phyloP scores from a whole-genome alignment of 495 filamentous ascomycete species.

The Aspergillus egyptiacus region DNA sequence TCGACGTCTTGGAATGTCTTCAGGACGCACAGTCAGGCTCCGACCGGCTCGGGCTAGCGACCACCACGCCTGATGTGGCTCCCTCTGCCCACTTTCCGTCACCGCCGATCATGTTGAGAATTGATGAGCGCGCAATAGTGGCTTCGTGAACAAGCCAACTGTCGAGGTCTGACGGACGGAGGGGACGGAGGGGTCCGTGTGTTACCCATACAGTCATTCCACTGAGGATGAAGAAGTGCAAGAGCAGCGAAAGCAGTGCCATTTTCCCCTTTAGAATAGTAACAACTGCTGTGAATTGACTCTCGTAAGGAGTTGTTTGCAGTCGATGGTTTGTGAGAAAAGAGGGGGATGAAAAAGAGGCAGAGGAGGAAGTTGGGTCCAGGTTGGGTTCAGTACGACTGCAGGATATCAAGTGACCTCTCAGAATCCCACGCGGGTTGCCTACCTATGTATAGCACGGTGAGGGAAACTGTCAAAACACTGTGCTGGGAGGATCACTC shows the following conservation, averaged over 20 bases:
- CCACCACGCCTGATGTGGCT: slow-evolving; percentile 48
- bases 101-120: slow-evolving; percentile 13
- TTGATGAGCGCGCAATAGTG: slow-evolving; percentile 5
- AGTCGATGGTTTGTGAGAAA: no score
- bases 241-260: not conserved
- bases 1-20: not conserved
- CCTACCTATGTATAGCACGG: no score
- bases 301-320: no score
- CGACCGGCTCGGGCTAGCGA: slow-evolving; percentile 56
- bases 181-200: slow-evolving; percentile 5
- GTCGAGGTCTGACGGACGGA: slow-evolving; percentile 8
- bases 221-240: not conserved
- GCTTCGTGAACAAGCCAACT: slow-evolving; percentile 9
- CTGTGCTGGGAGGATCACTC: no score
- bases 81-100: slow-evolving; percentile 11
- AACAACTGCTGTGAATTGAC: no score
- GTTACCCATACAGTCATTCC: slow-evolving; percentile 1
- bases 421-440: no score
- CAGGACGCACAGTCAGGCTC: slow-evolving; percentile 53
- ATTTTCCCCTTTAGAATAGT: no score
- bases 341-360: no score
- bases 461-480: no score
- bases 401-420: no score
- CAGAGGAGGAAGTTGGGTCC: no score
- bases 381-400: no score